Base-by-base conservation (phyloP, 129 eudicot genomes). In the Tanacetum coccineum region DNA sequence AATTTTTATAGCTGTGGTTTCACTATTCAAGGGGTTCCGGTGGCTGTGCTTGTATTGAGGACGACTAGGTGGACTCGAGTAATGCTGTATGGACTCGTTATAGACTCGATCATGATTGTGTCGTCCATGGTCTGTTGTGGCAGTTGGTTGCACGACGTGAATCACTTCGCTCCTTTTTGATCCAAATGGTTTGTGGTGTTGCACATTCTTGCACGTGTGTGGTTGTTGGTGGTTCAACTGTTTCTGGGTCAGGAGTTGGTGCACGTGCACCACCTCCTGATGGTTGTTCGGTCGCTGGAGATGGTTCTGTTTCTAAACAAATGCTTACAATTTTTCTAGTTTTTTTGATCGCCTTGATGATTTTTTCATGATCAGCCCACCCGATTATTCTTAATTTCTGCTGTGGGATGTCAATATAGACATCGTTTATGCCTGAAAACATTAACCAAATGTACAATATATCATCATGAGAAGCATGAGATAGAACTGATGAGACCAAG, bases 251-350 rank as follows among this genome's bases (percentile, higher is more conserved):
- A 0, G 77, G 71, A 14, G 76, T 76, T 20, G 90, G 82, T 55
- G 77, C 67, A 39, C 85, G 80, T 56, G 77, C 66, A 39, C 58
- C 82, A 9, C 75, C 82, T 36, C 70, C 79, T 10, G 79, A 63
- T n/a, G 70, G 67, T 65, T 79, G 70, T 40, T 82, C 79, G 15
- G 72, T 48, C 42, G 83, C 71, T 15, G 64, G 68, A 13, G 76
- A 22, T 60, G 61, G 80, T 66, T 85, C 82, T 22, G 69, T 3
- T 30, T 85, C 87, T 30, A 81, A 78, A 75, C 87, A 86, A 55
- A 93, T 84, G 51, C 84, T 72, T 59, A 95, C 96, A 18, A 64
- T 67, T 82, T 92, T 89, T 36, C 87, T 83, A 9, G 87, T 77
- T 71, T 85, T 89, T 68, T 84, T 85, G 62, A 88, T 74, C 50